Percentiles rank a stretch among this genome's conserved stretches.
phyloP scores from a whole-genome alignment of 31 red algal species.

The Asparagopsis taxiformis region DNA sequence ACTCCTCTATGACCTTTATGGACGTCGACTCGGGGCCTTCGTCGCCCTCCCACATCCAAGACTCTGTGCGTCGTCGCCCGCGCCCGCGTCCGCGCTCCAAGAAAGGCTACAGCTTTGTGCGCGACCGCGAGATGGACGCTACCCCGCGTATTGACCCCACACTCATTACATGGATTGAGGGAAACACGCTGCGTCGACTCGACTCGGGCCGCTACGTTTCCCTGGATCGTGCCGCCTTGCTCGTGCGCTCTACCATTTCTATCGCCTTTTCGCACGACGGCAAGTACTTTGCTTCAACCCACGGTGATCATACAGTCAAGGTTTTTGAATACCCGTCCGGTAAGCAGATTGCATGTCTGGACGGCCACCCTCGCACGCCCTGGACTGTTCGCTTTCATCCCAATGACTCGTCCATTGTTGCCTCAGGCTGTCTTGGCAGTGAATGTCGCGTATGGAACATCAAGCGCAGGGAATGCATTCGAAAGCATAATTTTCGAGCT shows the following conservation, averaged over 20 bases:
- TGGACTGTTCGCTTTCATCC: slow-evolving; percentile 97
- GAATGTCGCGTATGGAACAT: slow-evolving; percentile 85
- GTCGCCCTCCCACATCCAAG: background rate
- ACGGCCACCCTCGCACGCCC: slow-evolving; percentile 88
- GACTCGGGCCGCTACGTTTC: slow-evolving; percentile 58
- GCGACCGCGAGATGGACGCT: slow-evolving; percentile 28
- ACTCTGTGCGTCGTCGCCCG: slow-evolving; percentile 45
- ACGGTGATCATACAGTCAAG: slow-evolving; percentile 94
- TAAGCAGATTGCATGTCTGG: slow-evolving; percentile 51
- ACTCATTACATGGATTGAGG: slow-evolving; percentile 34
- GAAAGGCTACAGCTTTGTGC: slow-evolving; percentile 22
- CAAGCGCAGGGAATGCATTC: slow-evolving; percentile 38
- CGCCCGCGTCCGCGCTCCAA: slow-evolving; percentile 14
- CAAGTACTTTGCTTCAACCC: slow-evolving; percentile 83
- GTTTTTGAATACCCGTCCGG: slow-evolving; percentile 81
- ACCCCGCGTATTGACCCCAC: background rate
- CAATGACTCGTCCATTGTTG: slow-evolving; percentile 62
- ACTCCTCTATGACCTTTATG: no score
- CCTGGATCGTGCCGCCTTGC: slow-evolving; percentile 23
- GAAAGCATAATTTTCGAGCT: slow-evolving; percentile 49
- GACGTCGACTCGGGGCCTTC: no score
- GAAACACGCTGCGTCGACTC: slow-evolving; percentile 23
- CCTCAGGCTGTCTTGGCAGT: slow-evolving; percentile 84
- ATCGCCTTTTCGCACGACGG: slow-evolving; percentile 83
- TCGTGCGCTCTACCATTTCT: slow-evolving; percentile 76